Evolutionary conservation across 371 early-diverging fungal genomes (phyloP).

Genomic region (Synchytrium microbalum): DNA sequence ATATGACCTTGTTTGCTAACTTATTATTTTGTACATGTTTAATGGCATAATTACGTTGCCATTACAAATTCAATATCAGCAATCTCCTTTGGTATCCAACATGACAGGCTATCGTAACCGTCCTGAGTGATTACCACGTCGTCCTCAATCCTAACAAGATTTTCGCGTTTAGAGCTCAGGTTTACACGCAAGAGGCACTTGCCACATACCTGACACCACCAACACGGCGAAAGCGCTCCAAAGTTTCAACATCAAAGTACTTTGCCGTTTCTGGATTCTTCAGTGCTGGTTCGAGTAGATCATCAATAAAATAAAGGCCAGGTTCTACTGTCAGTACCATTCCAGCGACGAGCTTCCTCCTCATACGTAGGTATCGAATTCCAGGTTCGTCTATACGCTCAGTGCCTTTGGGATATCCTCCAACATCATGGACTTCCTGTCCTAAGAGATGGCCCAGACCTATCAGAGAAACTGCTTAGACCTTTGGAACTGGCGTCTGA

Average conservation of each 20-base stretch:
- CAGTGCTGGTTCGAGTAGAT: conserved; percentile 29
- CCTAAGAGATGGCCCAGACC: no score
- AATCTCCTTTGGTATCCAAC: conserved; percentile 31
- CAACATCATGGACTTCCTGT: conserved; percentile 71
- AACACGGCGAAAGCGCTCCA: conserved; percentile 59
- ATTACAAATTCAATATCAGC: conserved; percentile 32
- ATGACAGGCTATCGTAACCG: conserved; percentile 34
- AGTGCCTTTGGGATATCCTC: conserved; percentile 76
- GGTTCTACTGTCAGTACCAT: conserved; percentile 92
- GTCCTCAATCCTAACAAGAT: conserved; percentile 92
- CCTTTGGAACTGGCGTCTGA: no score
- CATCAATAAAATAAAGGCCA: conserved; percentile 52
- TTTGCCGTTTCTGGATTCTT: conserved; percentile 45
- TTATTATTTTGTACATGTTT: no score
- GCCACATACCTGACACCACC: no score
- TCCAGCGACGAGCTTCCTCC: conserved; percentile 64
- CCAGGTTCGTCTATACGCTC: conserved; percentile 73
- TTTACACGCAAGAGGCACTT: no score
- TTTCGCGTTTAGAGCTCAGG: no score
- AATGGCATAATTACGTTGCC: conserved; percentile 7
- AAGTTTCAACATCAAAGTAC: conserved; percentile 61
- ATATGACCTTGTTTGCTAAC: no score
- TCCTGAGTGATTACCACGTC: conserved; percentile 52
- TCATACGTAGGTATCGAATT: conserved; percentile 76
- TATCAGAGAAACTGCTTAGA: conserved; percentile 8